These are phyloP conservation scores for Wickerhamiella musiphila DNA, from an alignment of 805 yeast genomes.

Conservation along the genomic window DNA sequence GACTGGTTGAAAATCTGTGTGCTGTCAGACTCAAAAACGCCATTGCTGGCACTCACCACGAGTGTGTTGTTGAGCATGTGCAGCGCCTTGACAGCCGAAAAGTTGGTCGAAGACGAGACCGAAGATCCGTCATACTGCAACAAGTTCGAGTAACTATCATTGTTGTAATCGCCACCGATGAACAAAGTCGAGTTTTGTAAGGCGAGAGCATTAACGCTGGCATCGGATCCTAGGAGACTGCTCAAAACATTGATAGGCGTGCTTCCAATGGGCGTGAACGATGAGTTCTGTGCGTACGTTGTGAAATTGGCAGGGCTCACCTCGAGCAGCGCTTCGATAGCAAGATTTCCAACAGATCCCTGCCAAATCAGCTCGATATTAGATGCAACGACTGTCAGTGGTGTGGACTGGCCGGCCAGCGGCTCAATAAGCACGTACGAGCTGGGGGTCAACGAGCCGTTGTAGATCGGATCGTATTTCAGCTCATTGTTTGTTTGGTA, in stretches of 20 bases:
- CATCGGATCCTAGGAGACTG: conserved; percentile 23
- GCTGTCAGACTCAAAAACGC: not conserved
- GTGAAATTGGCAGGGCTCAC: conserved; percentile 57
- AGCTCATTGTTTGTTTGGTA: conserved; percentile 67
- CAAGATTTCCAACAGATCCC: conserved; percentile 25
- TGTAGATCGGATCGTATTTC: conserved; percentile 63
- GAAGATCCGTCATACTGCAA: not conserved
- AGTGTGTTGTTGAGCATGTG: conserved; percentile 31
- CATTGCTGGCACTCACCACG: conserved; percentile 9
- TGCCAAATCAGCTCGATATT: conserved; percentile 32
- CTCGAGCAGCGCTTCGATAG: conserved; percentile 41
- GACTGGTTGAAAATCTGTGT: conserved; percentile 10
- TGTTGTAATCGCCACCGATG: conserved; percentile 34
- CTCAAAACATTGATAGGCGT: conserved; percentile 28
- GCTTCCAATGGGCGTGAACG: conserved; percentile 27
- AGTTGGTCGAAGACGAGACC: conserved; percentile 9
- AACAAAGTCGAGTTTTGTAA: conserved; percentile 22
- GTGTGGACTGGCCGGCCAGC: conserved; percentile 14
- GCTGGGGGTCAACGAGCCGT: conserved; percentile 40
- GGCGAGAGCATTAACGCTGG: conserved; percentile 24
- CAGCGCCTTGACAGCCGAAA: conserved; percentile 26
- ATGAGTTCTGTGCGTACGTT: conserved; percentile 16
- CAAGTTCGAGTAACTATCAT: conserved; percentile 9
- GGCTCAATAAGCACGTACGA: conserved; percentile 25
- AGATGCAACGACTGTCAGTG: conserved; percentile 53